Evolutionary conservation across 257 asterid genomes (phyloP).

Genomic region (Rubia yunnanensis): DNA sequence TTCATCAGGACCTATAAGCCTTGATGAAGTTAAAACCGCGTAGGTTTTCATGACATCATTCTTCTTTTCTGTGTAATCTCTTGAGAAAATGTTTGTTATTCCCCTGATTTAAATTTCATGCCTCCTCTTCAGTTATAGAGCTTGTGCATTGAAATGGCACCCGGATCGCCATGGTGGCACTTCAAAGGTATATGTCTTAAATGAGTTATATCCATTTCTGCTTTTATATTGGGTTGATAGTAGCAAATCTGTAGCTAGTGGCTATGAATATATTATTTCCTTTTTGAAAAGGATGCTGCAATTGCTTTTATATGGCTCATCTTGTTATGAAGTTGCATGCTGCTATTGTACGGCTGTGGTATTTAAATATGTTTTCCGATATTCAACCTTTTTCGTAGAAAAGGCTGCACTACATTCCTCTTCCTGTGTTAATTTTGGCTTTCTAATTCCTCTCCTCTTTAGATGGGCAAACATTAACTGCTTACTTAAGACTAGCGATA

Average conservation of each 20-base stretch:
- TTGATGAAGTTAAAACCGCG: slow-evolving; percentile 86
- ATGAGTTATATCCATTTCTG: neutral
- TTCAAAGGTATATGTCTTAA: slow-evolving; percentile 52
- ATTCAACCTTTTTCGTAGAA: neutral
- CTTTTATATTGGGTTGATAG: too few species aligned
- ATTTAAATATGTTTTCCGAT: neutral
- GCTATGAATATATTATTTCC: too few species aligned
- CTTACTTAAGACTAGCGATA: neutral
- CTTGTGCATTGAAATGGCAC: slow-evolving; percentile 94
- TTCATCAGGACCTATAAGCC: slow-evolving; percentile 63
- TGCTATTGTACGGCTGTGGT: neutral
- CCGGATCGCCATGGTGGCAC: slow-evolving; percentile 97
- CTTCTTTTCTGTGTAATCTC: slow-evolving; percentile 3
- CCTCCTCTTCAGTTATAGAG: slow-evolving; percentile 58
- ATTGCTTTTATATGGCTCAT: neutral
- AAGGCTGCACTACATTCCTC: neutral
- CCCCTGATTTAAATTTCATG: neutral
- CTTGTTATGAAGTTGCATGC: neutral
- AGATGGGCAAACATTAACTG: neutral
- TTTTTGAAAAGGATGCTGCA: neutral
- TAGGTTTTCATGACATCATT: slow-evolving; percentile 29
- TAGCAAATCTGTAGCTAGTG: too few species aligned
- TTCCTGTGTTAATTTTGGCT: neutral
- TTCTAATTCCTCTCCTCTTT: neutral
- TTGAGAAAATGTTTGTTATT: neutral